These are phyloP conservation scores for Grosmannia serpens DNA, from an alignment of 2,329 filamentous ascomycete genomes.

Conservation along the genomic window DNA sequence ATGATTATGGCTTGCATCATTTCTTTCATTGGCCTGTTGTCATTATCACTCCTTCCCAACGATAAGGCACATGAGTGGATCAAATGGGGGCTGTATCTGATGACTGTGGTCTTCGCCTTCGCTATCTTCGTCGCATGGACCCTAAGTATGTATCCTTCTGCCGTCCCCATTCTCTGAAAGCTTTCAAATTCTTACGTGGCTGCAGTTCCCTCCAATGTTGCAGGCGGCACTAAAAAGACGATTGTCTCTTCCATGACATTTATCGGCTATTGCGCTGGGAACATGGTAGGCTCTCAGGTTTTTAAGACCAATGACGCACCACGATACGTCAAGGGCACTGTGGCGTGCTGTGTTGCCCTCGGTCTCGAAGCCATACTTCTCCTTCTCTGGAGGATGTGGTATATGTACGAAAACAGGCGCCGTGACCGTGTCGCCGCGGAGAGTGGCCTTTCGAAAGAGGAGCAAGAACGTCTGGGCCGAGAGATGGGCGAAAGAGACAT, in stretches of 20 bases:
- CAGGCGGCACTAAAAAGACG: conserved; percentile 44
- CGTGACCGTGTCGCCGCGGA: conserved; percentile 15
- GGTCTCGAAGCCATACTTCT: conserved; percentile 17
- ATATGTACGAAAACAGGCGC: conserved; percentile 30
- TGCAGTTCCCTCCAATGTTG: conserved; percentile 40
- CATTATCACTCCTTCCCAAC: conserved; percentile 37
- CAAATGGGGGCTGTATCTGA: conserved; percentile 34
- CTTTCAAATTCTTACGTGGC: not conserved
- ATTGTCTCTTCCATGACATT: conserved; percentile 42
- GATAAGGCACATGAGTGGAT: conserved; percentile 28
- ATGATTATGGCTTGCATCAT: conserved; percentile 31
- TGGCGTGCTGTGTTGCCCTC: conserved; percentile 25
- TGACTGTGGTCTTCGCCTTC: conserved; percentile 34
- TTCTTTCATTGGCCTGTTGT: conserved; percentile 32
- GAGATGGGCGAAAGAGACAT: conserved; percentile 26
- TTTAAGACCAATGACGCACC: conserved; percentile 46
- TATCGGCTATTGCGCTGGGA: conserved; percentile 39
- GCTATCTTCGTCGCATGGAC: conserved; percentile 30
- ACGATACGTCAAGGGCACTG: conserved; percentile 45
- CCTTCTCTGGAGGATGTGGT: conserved; percentile 32
- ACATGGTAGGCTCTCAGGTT: conserved; percentile 41
- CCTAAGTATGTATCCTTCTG: not conserved
- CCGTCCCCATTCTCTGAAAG: not conserved
- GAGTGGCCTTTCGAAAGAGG: conserved; percentile 23
- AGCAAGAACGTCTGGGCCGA: conserved; percentile 20